These are phyloP conservation scores for Grammothele lineata DNA, from an alignment of 768 basidiomycete genomes.

Conservation along the genomic window DNA sequence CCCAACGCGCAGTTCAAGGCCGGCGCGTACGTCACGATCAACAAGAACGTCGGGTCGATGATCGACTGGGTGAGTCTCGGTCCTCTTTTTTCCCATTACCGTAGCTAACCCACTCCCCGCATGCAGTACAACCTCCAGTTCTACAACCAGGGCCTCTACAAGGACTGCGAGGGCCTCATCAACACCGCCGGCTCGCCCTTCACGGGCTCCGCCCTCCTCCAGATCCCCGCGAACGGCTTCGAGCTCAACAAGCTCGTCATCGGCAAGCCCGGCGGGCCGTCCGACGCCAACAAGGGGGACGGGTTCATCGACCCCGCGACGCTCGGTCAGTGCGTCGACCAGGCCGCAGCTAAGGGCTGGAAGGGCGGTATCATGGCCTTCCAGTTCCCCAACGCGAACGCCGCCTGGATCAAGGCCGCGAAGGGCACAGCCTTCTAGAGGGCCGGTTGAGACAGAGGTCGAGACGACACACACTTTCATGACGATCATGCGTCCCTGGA, in stretches of 20 bases:
- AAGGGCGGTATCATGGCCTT: slow-evolving; percentile 36
- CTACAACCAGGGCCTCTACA: slow-evolving; percentile 28
- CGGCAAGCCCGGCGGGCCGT: slow-evolving; percentile 50
- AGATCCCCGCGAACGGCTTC: slow-evolving; percentile 51
- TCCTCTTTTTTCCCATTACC: neutral
- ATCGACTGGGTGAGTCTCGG: slow-evolving; percentile 46
- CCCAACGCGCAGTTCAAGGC: slow-evolving; percentile 25
- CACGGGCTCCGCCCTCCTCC: slow-evolving; percentile 38
- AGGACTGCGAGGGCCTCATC: slow-evolving; percentile 34
- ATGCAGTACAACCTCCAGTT: slow-evolving; percentile 24
- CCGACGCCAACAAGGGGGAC: slow-evolving; percentile 28
- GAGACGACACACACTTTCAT: too few relatives aligned
- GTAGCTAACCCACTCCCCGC: neutral
- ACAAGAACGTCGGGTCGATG: slow-evolving; percentile 45
- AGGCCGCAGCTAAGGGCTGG: slow-evolving; percentile 34
- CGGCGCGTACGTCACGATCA: slow-evolving; percentile 53
- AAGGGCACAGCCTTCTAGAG: slow-evolving; percentile 2
- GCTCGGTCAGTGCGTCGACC: slow-evolving; percentile 28
- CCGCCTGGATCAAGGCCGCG: slow-evolving; percentile 11
- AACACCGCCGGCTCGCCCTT: slow-evolving; percentile 32
- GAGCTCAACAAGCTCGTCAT: slow-evolving; percentile 61
- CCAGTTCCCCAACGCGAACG: slow-evolving; percentile 12
- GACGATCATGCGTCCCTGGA: too few relatives aligned
- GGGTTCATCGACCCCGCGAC: slow-evolving; percentile 27
- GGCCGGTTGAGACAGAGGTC: too few relatives aligned